Evolutionary conservation across 345 rosid species (phyloP).

Genomic region (Nephelium lappaceum): DNA sequence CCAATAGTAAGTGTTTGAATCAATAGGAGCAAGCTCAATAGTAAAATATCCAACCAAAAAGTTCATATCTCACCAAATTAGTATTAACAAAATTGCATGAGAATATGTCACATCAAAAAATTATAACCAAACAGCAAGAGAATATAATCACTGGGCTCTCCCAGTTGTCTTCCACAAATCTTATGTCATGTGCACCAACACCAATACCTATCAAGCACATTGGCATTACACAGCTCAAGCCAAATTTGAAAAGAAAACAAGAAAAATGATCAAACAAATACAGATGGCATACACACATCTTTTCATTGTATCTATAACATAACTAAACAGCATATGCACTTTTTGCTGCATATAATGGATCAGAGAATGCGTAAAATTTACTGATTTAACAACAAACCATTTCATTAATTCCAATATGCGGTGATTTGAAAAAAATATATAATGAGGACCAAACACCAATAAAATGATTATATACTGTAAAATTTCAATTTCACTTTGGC

Average conservation of each 20-base stretch:
- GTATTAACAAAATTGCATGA: constrained; percentile 4
- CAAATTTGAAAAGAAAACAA: neutral
- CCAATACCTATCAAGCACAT: constrained; percentile 69
- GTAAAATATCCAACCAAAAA: constrained; percentile 2
- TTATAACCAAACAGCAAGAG: constrained; percentile 13
- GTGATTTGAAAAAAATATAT: neutral
- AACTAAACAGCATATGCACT: neutral
- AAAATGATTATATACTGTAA: neutral
- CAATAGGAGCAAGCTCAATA: neutral
- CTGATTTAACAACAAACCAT: neutral
- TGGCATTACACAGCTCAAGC: constrained; percentile 1
- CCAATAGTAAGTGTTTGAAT: neutral
- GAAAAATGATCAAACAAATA: neutral
- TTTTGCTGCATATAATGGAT: neutral
- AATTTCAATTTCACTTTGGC: neutral
- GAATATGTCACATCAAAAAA: neutral
- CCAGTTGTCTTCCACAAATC: constrained; percentile 99
- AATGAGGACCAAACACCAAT: neutral
- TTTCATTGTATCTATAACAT: neutral
- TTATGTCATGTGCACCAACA: constrained; percentile 79
- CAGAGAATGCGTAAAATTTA: neutral
- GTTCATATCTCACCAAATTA: neutral
- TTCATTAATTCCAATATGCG: neutral
- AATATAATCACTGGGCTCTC: constrained; percentile 88
- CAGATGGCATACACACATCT: neutral